These are phyloP conservation scores for Spirogloea muscicola DNA, from an alignment of 139 green algal genomes.

Conservation along the genomic window DNA sequence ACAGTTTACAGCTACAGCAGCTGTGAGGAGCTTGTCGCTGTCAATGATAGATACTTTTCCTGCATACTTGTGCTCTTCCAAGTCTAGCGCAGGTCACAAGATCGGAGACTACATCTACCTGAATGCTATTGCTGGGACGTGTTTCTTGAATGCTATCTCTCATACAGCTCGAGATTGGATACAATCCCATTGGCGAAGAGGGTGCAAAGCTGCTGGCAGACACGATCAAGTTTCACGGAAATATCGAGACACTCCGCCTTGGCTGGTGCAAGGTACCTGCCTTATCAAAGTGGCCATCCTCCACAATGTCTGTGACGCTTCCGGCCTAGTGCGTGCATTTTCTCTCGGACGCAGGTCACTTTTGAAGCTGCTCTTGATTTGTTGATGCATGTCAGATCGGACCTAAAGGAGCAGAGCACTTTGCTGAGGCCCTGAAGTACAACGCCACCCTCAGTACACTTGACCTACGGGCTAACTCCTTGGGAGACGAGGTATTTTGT, in stretches of 20 bases:
- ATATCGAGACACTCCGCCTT: conserved; percentile 68
- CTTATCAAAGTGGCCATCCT: background rate
- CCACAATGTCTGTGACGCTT: too few relatives aligned
- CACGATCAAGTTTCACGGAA: conserved; percentile 86
- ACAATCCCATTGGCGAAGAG: conserved; percentile 86
- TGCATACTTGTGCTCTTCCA: too few relatives aligned
- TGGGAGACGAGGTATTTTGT: conserved; percentile 77
- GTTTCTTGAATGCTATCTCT: too few relatives aligned
- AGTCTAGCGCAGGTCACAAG: too few relatives aligned
- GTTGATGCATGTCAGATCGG: conserved; percentile 67
- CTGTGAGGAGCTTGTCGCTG: too few relatives aligned
- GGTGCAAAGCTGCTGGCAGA: conserved; percentile 78
- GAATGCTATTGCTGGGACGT: too few relatives aligned
- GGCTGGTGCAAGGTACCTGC: conserved; percentile 95
- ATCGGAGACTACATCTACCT: too few relatives aligned
- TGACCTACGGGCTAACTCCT: conserved; percentile 86
- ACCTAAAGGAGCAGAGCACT: conserved; percentile 39
- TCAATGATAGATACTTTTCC: too few relatives aligned
- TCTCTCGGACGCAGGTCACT: too few relatives aligned
- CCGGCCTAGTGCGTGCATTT: too few relatives aligned
- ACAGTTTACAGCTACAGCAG: too few relatives aligned
- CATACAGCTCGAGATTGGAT: conserved; percentile 81
- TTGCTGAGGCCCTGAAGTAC: conserved; percentile 55
- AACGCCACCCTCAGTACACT: conserved; percentile 59
- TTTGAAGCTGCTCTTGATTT: too few relatives aligned